Base-by-base conservation (phyloP, 305 asterid species). In the Solanum hybrid region DNA sequence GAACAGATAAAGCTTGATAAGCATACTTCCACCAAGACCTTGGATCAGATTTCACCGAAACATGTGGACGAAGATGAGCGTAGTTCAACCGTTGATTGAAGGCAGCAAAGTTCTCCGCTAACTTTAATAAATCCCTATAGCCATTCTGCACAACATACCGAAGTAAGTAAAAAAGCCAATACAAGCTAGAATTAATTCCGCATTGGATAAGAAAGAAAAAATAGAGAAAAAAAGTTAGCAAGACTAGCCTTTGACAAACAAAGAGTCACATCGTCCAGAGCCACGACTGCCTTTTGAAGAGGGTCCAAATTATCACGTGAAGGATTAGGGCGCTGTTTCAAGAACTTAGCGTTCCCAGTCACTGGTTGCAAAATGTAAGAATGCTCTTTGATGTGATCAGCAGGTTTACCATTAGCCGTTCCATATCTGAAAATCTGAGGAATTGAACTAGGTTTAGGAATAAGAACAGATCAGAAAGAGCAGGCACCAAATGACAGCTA, bases 21-120 rank as follows among this genome's bases (percentile, higher is more conserved):
- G 96, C 99, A 92, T 95, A 97, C 95, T 96, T 96, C 99, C 99
- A 97, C 99, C 99, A 97, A 72, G 98, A 91, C 93, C 93, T 93
- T 78, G 99, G 97, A 93, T 96, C 94, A 87, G 92, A 90, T 92
- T 92, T 95, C 72, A 96, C 93, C 20, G 95, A 87, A 88, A 92
- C 93, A 76, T 86, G 95, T 89, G 99, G 99, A 26, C 98, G 97
- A 94, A 94, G 93, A 93, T 97, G 99, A 90, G 98, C 98, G 93
- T 93, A 97, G 90, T 91, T 95, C 90, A 97, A 92, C 88, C 99
- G 94, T 95, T 96, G 99, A 92, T 95, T 97, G 92, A 97, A 97
- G 91, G 99, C 95, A 73, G 99, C 93, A 92, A 97, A 97, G 90
- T 96, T 97, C 93, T 97, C 99, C 86, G 99, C 99, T 90, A 97